phyloP scores from a whole-genome alignment of 257 asterid genomes.

The Nicotiana benthamiana region DNA sequence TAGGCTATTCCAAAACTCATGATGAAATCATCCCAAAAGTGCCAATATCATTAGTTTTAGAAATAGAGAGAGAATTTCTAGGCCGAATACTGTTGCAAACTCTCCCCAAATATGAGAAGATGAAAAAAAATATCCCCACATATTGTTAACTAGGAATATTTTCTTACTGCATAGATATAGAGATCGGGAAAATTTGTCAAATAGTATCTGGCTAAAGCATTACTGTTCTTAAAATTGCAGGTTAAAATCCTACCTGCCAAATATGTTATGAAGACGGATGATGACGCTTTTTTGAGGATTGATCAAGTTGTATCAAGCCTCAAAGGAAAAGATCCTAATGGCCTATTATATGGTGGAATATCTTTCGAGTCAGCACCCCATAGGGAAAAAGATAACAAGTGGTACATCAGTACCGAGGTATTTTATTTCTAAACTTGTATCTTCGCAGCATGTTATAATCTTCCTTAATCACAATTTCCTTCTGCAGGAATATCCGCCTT shows the following conservation, averaged over 20 bases:
- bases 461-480: constrained; percentile 4
- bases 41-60: too few species aligned
- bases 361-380: constrained; percentile 78
- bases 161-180: background rate
- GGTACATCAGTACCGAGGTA: constrained; percentile 89
- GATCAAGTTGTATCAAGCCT: constrained; percentile 66
- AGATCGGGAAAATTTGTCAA: background rate
- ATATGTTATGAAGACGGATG: constrained; percentile 87
- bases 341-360: constrained; percentile 65
- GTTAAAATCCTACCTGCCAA: constrained; percentile 63
- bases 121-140: background rate
- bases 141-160: background rate
- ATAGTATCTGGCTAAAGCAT: background rate
- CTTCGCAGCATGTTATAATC: background rate
- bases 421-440: background rate
- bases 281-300: constrained; percentile 96
- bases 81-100: too few species aligned
- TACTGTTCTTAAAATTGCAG: constrained; percentile 27
- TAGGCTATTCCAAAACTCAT: too few species aligned
- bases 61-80: too few species aligned
- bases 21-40: too few species aligned
- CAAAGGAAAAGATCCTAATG: constrained; percentile 41
- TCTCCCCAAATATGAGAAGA: background rate
- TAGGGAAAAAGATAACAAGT: constrained; percentile 75
- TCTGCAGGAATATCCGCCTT: constrained; percentile 79